These are phyloP conservation scores for Haplosporangium gracile DNA, from an alignment of 192 early-diverging fungal species.

Conservation along the genomic window DNA sequence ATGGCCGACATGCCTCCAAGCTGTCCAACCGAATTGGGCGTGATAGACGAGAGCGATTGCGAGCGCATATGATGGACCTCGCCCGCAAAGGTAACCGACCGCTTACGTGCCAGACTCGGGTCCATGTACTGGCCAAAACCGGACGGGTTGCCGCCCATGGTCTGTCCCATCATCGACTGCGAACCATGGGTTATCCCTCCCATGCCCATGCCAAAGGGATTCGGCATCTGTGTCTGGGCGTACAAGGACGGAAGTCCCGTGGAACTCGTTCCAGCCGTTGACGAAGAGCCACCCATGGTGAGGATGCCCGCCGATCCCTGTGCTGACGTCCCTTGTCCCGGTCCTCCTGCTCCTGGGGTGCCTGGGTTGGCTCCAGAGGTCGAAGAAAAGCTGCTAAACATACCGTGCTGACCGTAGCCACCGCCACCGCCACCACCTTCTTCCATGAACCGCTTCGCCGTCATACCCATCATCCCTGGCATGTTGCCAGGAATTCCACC, in stretches of 20 bases:
- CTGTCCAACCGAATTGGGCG: slow-evolving; percentile 23
- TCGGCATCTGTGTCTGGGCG: slow-evolving; percentile 29
- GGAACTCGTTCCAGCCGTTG: slow-evolving; percentile 19
- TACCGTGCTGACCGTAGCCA: slow-evolving; percentile 20
- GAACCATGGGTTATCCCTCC: slow-evolving; percentile 15
- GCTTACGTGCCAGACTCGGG: slow-evolving; percentile 29
- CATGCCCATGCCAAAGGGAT: slow-evolving; percentile 42
- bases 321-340: background rate
- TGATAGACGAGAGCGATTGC: slow-evolving; percentile 42
- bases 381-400: slow-evolving; percentile 19
- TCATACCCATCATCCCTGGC: slow-evolving; percentile 43
- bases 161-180: slow-evolving; percentile 37
- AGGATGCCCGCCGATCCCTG: slow-evolving; percentile 6
- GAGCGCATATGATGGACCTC: slow-evolving; percentile 45
- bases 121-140: slow-evolving; percentile 39
- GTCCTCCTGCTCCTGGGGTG: background rate
- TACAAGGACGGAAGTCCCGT: slow-evolving; percentile 36
- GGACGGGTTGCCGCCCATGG: slow-evolving; percentile 12
- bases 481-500: slow-evolving; percentile 35
- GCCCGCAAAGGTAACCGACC: slow-evolving; percentile 45
- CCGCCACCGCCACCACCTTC: slow-evolving; percentile 19
- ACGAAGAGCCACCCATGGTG: slow-evolving; percentile 13
- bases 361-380: slow-evolving; percentile 21
- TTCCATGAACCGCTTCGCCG: slow-evolving; percentile 38
- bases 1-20: slow-evolving; percentile 33